A percentile compares a stretch with the other conserved stretches of the same genome.
These are phyloP conservation scores for Leccinum boreale DNA, from an alignment of 768 basidiomycete genomes.

Conservation along the genomic window DNA sequence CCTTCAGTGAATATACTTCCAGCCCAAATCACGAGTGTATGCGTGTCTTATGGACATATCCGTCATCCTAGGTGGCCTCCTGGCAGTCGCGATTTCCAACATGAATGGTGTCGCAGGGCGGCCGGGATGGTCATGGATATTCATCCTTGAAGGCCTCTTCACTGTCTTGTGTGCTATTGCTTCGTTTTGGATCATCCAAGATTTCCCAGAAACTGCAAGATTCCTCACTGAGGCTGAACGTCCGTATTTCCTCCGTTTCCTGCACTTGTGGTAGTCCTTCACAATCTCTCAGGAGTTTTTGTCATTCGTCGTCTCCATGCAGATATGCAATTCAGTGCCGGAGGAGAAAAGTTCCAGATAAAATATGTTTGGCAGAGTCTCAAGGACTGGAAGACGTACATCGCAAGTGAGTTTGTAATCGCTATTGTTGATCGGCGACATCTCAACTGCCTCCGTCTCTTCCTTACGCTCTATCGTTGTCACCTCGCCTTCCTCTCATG, in stretches of 20 bases:
- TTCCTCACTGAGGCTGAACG: constrained; percentile 67
- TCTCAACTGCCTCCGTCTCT: neutral
- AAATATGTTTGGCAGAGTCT: constrained; percentile 60
- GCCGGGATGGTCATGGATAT: constrained; percentile 69
- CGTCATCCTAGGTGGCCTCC: constrained; percentile 47
- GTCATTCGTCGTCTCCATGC: constrained; percentile 62
- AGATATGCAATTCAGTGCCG: constrained; percentile 65
- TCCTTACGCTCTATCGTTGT: neutral
- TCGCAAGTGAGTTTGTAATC: constrained; percentile 48
- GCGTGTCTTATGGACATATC: neutral
- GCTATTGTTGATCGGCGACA: constrained; percentile 1
- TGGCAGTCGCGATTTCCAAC: constrained; percentile 65
- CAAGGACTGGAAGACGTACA: constrained; percentile 70
- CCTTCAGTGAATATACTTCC: constrained; percentile 51
- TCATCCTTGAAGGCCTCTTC: constrained; percentile 70
- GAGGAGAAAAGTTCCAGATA: constrained; percentile 50
- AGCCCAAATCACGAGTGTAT: neutral
- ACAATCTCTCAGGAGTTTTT: constrained; percentile 45
- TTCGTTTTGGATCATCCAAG: constrained; percentile 73
- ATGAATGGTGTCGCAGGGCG: constrained; percentile 68
- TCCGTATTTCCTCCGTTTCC: constrained; percentile 23
- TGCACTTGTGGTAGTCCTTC: neutral
- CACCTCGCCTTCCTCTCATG: neutral
- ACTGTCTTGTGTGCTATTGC: constrained; percentile 57
- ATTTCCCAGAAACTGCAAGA: constrained; percentile 73